phyloP scores from a whole-genome alignment of 1,284 basidiomycete species.

The Moniliophthora roreri region DNA sequence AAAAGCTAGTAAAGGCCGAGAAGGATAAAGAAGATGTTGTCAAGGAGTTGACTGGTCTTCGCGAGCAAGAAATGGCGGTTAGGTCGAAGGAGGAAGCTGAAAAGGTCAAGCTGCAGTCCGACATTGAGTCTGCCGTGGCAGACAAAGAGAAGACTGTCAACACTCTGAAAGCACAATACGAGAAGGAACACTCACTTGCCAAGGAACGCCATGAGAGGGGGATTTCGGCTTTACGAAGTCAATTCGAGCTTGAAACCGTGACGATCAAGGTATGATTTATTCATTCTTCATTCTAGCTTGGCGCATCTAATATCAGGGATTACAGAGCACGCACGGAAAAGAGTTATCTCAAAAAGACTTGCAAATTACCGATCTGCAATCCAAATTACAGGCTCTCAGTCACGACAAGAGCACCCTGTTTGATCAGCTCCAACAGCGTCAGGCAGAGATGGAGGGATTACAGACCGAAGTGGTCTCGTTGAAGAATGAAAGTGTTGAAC shows the following conservation, averaged over 20 bases:
- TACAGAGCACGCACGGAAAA: conserved; percentile 68
- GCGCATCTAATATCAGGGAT: neutral
- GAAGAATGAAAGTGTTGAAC: conserved; percentile 76
- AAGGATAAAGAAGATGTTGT: conserved; percentile 83
- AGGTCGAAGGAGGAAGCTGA: conserved; percentile 57
- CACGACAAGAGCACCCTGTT: conserved; percentile 79
- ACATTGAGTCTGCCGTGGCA: conserved; percentile 56
- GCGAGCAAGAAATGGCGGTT: conserved; percentile 49
- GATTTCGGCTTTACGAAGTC: conserved; percentile 57
- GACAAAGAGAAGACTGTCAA: conserved; percentile 74
- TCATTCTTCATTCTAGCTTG: neutral
- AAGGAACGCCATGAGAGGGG: conserved; percentile 80
- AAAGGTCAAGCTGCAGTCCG: conserved; percentile 51
- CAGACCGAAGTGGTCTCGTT: conserved; percentile 72
- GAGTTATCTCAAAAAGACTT: conserved; percentile 63
- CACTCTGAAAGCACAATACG: conserved; percentile 71
- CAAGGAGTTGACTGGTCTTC: conserved; percentile 50
- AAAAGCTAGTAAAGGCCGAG: conserved; percentile 90
- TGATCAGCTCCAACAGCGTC: conserved; percentile 80
- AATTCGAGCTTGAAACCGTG: conserved; percentile 77
- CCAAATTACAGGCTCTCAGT: conserved; percentile 64
- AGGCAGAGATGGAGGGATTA: conserved; percentile 85
- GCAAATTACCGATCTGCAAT: conserved; percentile 71
- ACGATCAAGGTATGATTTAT: conserved; percentile 63
- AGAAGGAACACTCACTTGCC: conserved; percentile 65